These are phyloP conservation scores for Pichia sp. DNA, from an alignment of 1,139 yeast genomes.

Conservation along the genomic window DNA sequence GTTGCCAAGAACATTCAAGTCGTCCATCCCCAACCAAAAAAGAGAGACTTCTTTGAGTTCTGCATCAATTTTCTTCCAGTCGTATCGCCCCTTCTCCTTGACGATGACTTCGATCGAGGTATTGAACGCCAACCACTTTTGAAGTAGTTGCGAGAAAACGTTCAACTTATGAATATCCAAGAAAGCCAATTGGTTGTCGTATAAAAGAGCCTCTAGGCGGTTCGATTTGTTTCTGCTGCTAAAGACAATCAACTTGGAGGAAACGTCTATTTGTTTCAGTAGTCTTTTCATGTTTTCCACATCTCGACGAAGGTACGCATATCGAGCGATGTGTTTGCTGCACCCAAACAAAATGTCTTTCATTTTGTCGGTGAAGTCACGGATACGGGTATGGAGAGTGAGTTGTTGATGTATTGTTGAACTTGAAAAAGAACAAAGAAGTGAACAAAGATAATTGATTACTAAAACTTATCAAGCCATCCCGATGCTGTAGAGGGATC, in stretches of 20 bases:
- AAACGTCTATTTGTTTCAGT: background rate
- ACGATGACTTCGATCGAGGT: constrained; percentile 4
- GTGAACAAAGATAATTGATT: background rate
- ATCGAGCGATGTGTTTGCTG: constrained; percentile 19
- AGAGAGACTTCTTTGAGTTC: constrained; percentile 11
- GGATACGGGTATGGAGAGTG: too few relatives aligned
- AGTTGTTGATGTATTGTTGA: too few relatives aligned
- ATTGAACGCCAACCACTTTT: constrained; percentile 12
- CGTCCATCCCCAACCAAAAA: constrained; percentile 17
- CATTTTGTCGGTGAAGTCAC: constrained; percentile 16
- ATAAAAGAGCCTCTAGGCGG: constrained; percentile 8
- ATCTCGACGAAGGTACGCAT: constrained; percentile 15
- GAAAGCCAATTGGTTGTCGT: background rate
- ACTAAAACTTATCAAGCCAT: background rate
- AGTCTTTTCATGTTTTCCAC: constrained; percentile 10
- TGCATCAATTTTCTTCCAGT: constrained; percentile 2
- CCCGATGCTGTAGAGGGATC: background rate
- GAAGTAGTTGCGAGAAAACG: constrained; percentile 2
- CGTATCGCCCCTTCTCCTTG: background rate
- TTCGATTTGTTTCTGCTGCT: background rate
- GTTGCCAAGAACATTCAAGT: background rate
- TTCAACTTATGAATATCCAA: constrained; percentile 1
- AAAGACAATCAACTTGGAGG: constrained; percentile 13
- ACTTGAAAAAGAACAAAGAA: background rate
- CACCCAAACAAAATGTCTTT: constrained; percentile 30